Percentiles rank a stretch among this genome's conserved stretches.
Evolutionary conservation across 306 rosid genomes (phyloP).

Genomic region (Amphicarpaea edgeworthii): DNA sequence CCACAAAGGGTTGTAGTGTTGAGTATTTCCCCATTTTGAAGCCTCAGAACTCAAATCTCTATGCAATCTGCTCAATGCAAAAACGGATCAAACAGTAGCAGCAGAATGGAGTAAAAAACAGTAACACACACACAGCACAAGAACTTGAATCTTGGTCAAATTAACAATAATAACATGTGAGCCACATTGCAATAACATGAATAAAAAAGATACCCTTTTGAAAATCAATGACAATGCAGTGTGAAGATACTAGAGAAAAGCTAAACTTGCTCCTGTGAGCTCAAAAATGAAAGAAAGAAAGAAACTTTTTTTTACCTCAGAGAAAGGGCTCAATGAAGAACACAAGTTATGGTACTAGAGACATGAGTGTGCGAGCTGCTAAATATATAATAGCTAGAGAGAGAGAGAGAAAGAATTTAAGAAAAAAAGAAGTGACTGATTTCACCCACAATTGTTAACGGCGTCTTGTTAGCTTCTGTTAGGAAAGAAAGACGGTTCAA

Average conservation of each 20-base stretch:
- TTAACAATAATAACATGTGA: neutral
- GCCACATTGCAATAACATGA: constrained; percentile 18
- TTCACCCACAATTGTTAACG: neutral
- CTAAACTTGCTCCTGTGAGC: neutral
- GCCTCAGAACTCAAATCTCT: constrained; percentile 34
- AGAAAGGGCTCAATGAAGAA: neutral
- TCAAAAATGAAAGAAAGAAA: neutral
- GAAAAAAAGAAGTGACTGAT: too few relatives aligned
- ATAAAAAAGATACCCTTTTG: neutral
- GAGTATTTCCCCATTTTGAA: constrained; percentile 60
- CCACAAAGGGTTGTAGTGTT: constrained; percentile 54
- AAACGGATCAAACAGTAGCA: constrained; percentile 18
- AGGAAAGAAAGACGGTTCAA: too few relatives aligned
- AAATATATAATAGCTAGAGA: neutral
- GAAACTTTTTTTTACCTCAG: neutral
- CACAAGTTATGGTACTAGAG: neutral
- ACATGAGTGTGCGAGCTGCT: neutral
- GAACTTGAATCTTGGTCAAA: neutral
- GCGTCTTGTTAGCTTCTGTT: too few relatives aligned
- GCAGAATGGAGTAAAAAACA: neutral
- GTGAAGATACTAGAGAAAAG: constrained; percentile 5
- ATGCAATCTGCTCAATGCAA: constrained; percentile 43
- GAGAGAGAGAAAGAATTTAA: neutral
- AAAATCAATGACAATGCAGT: neutral
- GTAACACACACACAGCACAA: neutral